Evolutionary conservation across 2,329 filamentous ascomycete genomes (phyloP).

Genomic region (Fusarium sp.): DNA sequence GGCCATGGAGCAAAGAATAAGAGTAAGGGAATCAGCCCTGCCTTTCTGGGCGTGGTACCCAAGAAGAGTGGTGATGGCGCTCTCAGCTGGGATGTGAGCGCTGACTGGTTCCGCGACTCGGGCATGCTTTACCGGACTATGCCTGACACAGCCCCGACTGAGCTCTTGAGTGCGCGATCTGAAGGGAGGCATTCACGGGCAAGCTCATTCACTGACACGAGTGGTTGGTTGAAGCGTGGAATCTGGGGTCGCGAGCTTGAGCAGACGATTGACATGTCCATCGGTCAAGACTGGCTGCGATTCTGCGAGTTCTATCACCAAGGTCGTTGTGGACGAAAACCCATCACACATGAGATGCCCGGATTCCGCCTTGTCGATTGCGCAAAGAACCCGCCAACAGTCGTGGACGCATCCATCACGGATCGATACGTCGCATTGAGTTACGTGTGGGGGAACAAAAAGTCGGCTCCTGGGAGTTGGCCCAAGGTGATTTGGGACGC

Average conservation of each 20-base stretch:
- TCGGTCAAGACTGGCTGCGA: conserved; percentile 49
- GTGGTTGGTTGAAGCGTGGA: conserved; percentile 46
- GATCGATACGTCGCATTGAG: conserved; percentile 51
- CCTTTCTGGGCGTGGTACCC: conserved; percentile 49
- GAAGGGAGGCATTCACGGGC: conserved; percentile 35
- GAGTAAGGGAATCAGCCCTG: conserved; percentile 45
- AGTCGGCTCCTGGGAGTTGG: conserved; percentile 39
- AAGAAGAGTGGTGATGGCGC: conserved; percentile 47
- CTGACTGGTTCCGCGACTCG: conserved; percentile 49
- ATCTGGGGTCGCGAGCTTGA: conserved; percentile 51
- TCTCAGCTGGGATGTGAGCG: conserved; percentile 46
- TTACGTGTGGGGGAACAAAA: conserved; percentile 50
- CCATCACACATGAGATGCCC: conserved; percentile 39
- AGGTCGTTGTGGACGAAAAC: conserved; percentile 48
- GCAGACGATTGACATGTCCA: conserved; percentile 44
- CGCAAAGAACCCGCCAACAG: conserved; percentile 46
- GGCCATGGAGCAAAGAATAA: conserved; percentile 46
- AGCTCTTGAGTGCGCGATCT: conserved; percentile 40
- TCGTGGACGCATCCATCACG: conserved; percentile 44
- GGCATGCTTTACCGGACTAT: conserved; percentile 51
- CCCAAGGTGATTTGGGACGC: conserved; percentile 49
- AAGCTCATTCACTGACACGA: conserved; percentile 32
- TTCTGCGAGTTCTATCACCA: conserved; percentile 51
- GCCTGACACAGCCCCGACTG: conserved; percentile 41
- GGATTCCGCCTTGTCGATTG: conserved; percentile 52